Conservation (phyloP, 768 basidiomycete species). For the Lyophyllum decastes region DNA sequence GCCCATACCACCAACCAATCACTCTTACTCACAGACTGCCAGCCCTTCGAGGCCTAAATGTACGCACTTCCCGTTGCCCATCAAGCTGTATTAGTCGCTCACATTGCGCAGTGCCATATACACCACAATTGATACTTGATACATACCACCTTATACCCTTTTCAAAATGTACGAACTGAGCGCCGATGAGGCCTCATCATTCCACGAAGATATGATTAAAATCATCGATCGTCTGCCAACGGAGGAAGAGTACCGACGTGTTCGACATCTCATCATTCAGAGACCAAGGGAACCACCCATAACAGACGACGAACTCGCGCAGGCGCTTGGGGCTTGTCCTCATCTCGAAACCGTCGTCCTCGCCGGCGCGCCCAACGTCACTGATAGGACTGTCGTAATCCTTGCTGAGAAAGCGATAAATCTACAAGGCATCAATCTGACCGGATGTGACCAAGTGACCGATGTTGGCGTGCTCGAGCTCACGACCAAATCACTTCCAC, state of each 20-base stretch:
- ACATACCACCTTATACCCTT: neutral
- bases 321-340: conserved; percentile 57
- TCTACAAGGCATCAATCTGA: conserved; percentile 75
- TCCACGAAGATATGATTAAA: conserved; percentile 60
- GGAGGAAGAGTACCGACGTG: conserved; percentile 57
- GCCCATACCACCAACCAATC: no score
- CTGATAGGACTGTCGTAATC: conserved; percentile 67
- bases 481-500: conserved; percentile 61
- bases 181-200: conserved; percentile 33
- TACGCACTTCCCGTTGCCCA: neutral
- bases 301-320: conserved; percentile 60
- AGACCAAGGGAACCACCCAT: conserved; percentile 38
- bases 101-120: conserved; percentile 17
- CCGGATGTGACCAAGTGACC: conserved; percentile 73
- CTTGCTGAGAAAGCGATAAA: conserved; percentile 64
- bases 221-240: conserved; percentile 62
- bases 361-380: conserved; percentile 64
- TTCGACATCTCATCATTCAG: conserved; percentile 61
- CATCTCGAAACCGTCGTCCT: conserved; percentile 70
- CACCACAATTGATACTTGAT: conserved; percentile 8
- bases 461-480: conserved; percentile 78
- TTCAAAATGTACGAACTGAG: conserved; percentile 27
- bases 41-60: neutral
- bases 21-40: no score
- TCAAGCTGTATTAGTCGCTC: neutral